Conservation (phyloP, 1,139 yeast species). For the Yamadazyma epiphylla region DNA sequence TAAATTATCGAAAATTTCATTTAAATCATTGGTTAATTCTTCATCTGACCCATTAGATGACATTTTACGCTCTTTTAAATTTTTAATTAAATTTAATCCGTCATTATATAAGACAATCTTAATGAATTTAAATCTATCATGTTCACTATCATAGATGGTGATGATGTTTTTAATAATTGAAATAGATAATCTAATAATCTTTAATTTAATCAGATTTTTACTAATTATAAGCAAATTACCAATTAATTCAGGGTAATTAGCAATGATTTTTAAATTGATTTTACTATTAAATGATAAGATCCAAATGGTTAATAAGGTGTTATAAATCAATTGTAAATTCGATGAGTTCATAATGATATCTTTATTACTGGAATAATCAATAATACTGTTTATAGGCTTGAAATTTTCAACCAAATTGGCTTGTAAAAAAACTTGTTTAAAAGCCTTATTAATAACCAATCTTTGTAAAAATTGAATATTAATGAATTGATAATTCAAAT, state of each 20-base stretch:
- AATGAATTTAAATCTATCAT: conserved; percentile 45
- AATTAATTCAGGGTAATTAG: conserved; percentile 59
- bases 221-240: conserved; percentile 45
- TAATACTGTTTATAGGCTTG: conserved; percentile 45
- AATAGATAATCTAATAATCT: conserved; percentile 77
- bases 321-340: conserved; percentile 81
- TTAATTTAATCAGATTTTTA: conserved; percentile 85
- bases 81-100: conserved; percentile 65
- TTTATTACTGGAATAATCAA: conserved; percentile 27
- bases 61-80: conserved; percentile 82
- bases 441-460: conserved; percentile 54
- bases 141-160: conserved; percentile 27
- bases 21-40: conserved; percentile 76
- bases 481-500: conserved; percentile 55
- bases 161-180: conserved; percentile 68
- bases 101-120: conserved; percentile 73
- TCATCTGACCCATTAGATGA: conserved; percentile 69
- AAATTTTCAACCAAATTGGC: conserved; percentile 46
- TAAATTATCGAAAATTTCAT: conserved; percentile 52
- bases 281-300: conserved; percentile 67
- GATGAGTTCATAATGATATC: conserved; percentile 40
- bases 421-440: conserved; percentile 56
- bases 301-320: conserved; percentile 78
- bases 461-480: conserved; percentile 67
- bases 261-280: conserved; percentile 53